Base-by-base conservation (phyloP, 2,329 filamentous ascomycete genomes). In the Aspergillus sp. region DNA sequence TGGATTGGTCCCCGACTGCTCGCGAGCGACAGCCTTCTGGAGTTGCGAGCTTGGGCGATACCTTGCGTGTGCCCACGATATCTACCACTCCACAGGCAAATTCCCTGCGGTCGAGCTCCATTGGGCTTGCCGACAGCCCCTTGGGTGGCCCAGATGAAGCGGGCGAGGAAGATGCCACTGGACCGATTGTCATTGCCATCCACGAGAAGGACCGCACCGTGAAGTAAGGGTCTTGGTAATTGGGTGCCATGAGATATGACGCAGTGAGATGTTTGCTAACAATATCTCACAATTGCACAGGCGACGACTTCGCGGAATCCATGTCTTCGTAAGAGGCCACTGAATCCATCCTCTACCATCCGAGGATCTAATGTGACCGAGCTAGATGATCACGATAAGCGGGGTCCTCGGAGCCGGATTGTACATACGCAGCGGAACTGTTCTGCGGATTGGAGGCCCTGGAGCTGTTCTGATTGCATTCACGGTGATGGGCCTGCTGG, bases 301-400 rank as follows among this genome's bases (percentile, higher is more conserved):
- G 53, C 59, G 62, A 45, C 48, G 47, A 14, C 50, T 69, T 15
- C 64, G 62, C 8, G 65, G 63, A 1, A 68, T 69, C 41, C 67
- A 69, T 52, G 56, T 69, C 12, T 69, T 68, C 59, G 66, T 69
- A 56, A 59, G 63, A 11, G 63, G 4, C 23, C 12, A 11, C 23
- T 6, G 31, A 19, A 21, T 17, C 15, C n/a, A 7, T 1, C 39
- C 7, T 54, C 21, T 21, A 24, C 39, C n/a, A 44, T 52, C 14
- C 23, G n/a, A 41, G 9, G 6, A 14, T 53, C 19, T 43, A 33
- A 43, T 43, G 11, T 31, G 6, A 23, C 11, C 15, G n/a, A 2
- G 47, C 11, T 44, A 74, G 71, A 73, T 75, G 66, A 74, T 76
- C 19, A 70, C 68, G 2, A 62, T 76, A 15, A 73, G 72, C 48